phyloP scores from a whole-genome alignment of 805 yeast species.

The Zygoascus biomembranicola region DNA sequence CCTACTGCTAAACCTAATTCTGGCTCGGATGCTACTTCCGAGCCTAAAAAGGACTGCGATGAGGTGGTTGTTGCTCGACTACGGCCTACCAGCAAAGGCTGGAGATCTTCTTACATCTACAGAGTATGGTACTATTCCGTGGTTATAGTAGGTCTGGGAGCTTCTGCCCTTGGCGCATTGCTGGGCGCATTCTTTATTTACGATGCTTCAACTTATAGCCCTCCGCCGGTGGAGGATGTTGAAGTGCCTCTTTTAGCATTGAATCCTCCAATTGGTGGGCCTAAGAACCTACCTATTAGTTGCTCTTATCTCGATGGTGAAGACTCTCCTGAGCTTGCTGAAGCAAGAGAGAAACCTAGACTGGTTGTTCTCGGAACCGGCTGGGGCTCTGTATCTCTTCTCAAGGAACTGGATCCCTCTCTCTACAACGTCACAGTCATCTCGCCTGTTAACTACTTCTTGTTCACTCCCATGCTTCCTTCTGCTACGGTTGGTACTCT shows the following conservation, averaged over 20 bases:
- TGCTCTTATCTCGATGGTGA: constrained; percentile 48
- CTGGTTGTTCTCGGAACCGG: constrained; percentile 60
- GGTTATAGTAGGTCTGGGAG: constrained; percentile 13
- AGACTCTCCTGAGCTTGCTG: constrained; percentile 34
- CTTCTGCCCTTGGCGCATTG: constrained; percentile 10
- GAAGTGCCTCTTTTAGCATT: constrained; percentile 46
- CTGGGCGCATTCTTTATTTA: constrained; percentile 49
- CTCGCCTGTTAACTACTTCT: constrained; percentile 60
- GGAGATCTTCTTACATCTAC: constrained; percentile 1
- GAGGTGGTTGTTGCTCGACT: too few species aligned
- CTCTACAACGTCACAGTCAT: constrained; percentile 59
- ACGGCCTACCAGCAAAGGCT: background rate
- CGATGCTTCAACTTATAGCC: constrained; percentile 54
- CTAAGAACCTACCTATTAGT: constrained; percentile 59
- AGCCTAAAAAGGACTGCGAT: background rate
- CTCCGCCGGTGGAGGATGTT: constrained; percentile 32
- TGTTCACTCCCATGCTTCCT: constrained; percentile 63
- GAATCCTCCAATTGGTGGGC: constrained; percentile 55
- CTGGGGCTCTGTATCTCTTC: constrained; percentile 60
- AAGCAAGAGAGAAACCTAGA: constrained; percentile 36
- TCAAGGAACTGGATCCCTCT: constrained; percentile 43
- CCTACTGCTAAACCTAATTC: background rate
- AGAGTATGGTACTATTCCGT: constrained; percentile 11
- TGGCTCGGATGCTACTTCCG: background rate
- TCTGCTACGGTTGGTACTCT: constrained; percentile 65